Percentiles rank a stretch among this genome's conserved stretches.
Conservation (phyloP, 2,329 filamentous ascomycete species). For the Fusarium liriodendri region DNA sequence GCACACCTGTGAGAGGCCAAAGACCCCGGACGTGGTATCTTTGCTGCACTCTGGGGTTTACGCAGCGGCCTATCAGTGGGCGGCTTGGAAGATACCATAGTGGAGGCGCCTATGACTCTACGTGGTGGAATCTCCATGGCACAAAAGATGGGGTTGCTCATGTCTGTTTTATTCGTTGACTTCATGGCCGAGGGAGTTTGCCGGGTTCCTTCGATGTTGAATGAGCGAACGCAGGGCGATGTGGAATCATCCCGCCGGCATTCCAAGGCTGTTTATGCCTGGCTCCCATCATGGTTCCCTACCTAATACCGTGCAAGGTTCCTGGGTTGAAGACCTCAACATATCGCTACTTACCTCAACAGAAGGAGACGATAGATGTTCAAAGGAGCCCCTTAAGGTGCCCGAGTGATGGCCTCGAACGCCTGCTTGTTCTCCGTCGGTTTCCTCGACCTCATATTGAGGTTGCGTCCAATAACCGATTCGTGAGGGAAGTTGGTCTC, state of each 20-base stretch:
- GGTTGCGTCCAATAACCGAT: constrained; percentile 54
- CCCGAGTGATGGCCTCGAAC: constrained; percentile 6
- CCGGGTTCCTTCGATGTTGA: neutral
- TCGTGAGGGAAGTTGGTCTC: constrained; percentile 53
- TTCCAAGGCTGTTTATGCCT: neutral
- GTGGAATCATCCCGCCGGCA: neutral
- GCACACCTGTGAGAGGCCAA: constrained; percentile 11
- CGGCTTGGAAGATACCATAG: constrained; percentile 10
- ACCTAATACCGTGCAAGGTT: neutral
- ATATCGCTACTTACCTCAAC: neutral
- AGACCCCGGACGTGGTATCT: neutral
- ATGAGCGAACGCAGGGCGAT: neutral
- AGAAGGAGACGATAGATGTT: neutral
- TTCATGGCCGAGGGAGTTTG: constrained; percentile 9
- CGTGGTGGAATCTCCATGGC: neutral
- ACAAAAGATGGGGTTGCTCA: neutral
- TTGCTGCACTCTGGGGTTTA: constrained; percentile 12
- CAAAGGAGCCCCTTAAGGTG: constrained; percentile 2
- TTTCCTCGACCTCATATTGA: constrained; percentile 42
- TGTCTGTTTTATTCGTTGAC: constrained; percentile 19
- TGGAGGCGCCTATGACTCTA: neutral
- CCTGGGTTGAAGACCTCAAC: neutral
- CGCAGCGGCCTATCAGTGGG: constrained; percentile 12
- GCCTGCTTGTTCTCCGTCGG: constrained; percentile 1
- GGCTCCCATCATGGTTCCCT: neutral